phyloP scores from a whole-genome alignment of 2,329 filamentous ascomycete genomes.

The Ambrosiella xylebori region DNA sequence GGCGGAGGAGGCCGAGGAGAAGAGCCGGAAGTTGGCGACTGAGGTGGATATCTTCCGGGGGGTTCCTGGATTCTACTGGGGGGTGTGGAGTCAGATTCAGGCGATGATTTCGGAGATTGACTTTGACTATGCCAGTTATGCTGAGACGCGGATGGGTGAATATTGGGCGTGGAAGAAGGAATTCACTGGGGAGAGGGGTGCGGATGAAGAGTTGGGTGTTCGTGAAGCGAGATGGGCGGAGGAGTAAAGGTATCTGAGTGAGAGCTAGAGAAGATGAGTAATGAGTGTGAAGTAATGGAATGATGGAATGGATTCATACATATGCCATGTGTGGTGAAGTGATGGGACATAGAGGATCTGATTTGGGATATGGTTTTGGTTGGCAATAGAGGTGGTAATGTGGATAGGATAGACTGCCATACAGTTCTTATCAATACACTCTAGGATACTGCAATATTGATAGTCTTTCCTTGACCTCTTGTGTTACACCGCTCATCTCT shows the following conservation, averaged over 20 bases:
- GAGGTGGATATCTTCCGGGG: slow-evolving; percentile 82
- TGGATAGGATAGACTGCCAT: too few species aligned
- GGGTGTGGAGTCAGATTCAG: slow-evolving; percentile 92
- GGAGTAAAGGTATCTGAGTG: slow-evolving; percentile 16
- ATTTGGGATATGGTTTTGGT: not conserved
- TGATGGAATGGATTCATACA: not conserved
- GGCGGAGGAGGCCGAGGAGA: slow-evolving; percentile 35
- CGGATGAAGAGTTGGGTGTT: slow-evolving; percentile 46
- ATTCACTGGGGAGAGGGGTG: slow-evolving; percentile 40
- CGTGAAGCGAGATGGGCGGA: slow-evolving; percentile 69
- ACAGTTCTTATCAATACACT: too few species aligned
- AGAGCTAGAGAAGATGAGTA: not conserved
- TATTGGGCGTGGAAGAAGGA: slow-evolving; percentile 87
- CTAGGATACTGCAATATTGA: too few species aligned
- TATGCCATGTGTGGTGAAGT: not conserved
- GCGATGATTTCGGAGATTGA: slow-evolving; percentile 87
- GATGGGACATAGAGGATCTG: not conserved
- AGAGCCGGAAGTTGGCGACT: slow-evolving; percentile 50
- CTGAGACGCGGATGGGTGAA: slow-evolving; percentile 69
- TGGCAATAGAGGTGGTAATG: not conserved
- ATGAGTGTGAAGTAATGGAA: not conserved
- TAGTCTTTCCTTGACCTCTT: too few species aligned
- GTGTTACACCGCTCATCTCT: too few species aligned
- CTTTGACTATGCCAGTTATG: slow-evolving; percentile 90
- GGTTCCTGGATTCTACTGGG: slow-evolving; percentile 79